These are phyloP conservation scores for Fusarium albosuccineum DNA, from an alignment of 2,329 filamentous ascomycete genomes.

Conservation along the genomic window DNA sequence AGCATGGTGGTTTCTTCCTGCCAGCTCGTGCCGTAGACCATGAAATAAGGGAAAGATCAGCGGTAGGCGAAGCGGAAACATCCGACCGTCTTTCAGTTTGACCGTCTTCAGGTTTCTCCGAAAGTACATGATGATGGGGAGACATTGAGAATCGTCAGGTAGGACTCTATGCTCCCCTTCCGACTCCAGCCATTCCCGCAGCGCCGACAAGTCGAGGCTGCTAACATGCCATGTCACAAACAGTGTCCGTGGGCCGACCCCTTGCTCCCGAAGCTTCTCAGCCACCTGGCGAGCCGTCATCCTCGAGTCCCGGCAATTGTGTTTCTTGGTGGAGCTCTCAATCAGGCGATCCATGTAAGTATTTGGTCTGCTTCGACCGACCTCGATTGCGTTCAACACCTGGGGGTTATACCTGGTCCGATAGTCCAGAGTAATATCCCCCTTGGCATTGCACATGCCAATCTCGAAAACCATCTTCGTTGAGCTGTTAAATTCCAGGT, in stretches of 20 bases:
- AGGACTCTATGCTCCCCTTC: not conserved
- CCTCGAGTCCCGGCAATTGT: not conserved
- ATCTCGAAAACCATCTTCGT: slow-evolving; percentile 1
- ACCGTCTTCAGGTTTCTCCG: no score
- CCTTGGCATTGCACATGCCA: slow-evolving; percentile 7
- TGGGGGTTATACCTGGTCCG: slow-evolving; percentile 6
- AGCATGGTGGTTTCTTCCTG: not conserved
- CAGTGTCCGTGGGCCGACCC: not conserved
- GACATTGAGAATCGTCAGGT: not conserved
- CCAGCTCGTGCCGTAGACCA: not conserved
- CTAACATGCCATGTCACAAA: not conserved
- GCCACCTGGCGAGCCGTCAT: not conserved
- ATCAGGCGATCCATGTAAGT: not conserved
- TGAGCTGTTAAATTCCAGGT: slow-evolving; percentile 1
- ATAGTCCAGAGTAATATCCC: not conserved
- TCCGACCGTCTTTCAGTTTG: no score
- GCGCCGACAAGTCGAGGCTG: not conserved
- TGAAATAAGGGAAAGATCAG: no score
- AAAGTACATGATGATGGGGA: not conserved
- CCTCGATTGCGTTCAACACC: not conserved
- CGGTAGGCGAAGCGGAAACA: no score
- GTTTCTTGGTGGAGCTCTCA: not conserved
- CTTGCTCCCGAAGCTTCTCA: not conserved
- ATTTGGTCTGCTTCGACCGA: not conserved
- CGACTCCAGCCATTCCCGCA: not conserved